Evolutionary conservation across 2,329 filamentous ascomycete genomes (phyloP), one percentile per base, ranked within the genome.

Genomic region (Stagonosporopsis rhizophila): DNA sequence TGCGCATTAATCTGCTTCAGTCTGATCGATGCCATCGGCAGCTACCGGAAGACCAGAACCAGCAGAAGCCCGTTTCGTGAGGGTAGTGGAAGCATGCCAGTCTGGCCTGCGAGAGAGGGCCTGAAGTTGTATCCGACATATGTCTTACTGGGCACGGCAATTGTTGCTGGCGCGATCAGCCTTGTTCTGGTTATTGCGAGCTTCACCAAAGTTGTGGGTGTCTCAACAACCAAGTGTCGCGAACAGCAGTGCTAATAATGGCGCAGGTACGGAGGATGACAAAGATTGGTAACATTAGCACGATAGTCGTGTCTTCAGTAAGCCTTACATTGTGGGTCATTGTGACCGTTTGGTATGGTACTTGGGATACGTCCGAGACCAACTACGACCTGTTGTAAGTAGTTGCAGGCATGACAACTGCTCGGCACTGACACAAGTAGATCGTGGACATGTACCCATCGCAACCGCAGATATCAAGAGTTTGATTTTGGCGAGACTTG

Each of bases 401-500:
- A 6, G 12, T 15, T 6, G 7, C 4, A 23, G 4, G 12, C 30
- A 11, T 22, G 6, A 17, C 7, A 9, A 12, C n/a, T 35, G 8
- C 9, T 17, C n/a, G 11, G 19, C 20, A 27, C 55, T 46, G 46
- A 40, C n/a, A 19, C n/a, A 20, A 8, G 23, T 32, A 63, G 59
- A 8, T 67, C 64, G 6, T 67, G 62, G 62, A 56, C 60, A 20
- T 67, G 64, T 47, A 60, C 49, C 4, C 62, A 65, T 49, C 46
- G 42, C 19, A 27, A 58, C 14, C 59, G 55, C 20, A 54, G 56
- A 15, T 65, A 64, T 22, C 44, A 61, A 12, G 39, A 62, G 11
- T 58, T 65, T 4, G 52, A 62, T 22, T 67, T 65, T 19, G 37
- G 32, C 8, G 41, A 60, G 20, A 60, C 48, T 19, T 64, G 62